Percentiles rank a stretch among this genome's conserved stretches.
Evolutionary conservation across 2,329 filamentous ascomycete species (phyloP).

Genomic region (Colletotrichum filicis): DNA sequence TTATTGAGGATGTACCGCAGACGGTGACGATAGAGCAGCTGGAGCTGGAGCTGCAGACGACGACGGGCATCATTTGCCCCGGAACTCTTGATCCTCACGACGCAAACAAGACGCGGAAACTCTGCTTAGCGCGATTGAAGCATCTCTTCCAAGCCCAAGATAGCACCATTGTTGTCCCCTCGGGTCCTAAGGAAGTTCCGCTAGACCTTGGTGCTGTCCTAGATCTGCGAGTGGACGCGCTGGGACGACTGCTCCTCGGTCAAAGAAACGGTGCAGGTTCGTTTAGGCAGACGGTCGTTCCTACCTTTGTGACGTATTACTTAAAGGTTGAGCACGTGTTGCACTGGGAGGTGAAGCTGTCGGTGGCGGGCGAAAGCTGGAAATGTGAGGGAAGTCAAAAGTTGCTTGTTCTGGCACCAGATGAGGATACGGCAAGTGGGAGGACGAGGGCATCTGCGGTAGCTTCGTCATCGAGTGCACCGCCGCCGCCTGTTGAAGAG

Average conservation of each 20-base stretch:
- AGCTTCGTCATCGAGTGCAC: background rate
- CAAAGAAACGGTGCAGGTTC: background rate
- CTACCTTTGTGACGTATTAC: constrained; percentile 7
- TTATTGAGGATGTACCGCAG: constrained; percentile 31
- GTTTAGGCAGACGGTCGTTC: background rate
- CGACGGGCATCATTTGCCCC: constrained; percentile 33
- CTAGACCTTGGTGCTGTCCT: constrained; percentile 11
- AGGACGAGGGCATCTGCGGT: background rate
- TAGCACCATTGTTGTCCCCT: background rate
- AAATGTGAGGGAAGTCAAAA: constrained; percentile 1
- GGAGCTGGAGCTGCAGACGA: constrained; percentile 33
- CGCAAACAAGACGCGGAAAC: constrained; percentile 8
- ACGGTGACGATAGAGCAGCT: constrained; percentile 34
- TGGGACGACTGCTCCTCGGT: background rate
- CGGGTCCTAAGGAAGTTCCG: background rate
- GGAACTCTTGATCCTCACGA: constrained; percentile 18
- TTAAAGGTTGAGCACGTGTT: background rate
- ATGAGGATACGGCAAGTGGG: background rate
- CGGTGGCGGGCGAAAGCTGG: background rate
- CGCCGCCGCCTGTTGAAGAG: background rate
- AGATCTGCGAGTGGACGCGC: background rate
- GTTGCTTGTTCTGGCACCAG: background rate
- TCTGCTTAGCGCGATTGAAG: background rate
- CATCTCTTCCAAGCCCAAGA: background rate
- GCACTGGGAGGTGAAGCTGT: background rate